phyloP scores from a whole-genome alignment of 192 early-diverging fungal species.

The Coemansia sp. region DNA sequence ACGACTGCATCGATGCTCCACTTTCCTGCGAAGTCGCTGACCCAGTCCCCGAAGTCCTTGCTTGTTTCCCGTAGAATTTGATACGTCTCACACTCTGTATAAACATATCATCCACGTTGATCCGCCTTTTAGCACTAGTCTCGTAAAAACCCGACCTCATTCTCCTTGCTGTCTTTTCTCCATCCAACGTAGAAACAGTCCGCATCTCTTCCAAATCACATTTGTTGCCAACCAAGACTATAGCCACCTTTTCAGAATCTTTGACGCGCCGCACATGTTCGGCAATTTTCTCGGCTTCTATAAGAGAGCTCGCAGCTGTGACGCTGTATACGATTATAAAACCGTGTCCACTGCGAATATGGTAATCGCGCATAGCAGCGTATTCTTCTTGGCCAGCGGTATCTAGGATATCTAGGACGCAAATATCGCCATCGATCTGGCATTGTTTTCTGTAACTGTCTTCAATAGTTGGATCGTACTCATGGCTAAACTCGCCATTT shows the following conservation, averaged over 20 bases:
- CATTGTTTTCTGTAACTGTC: constrained; percentile 88
- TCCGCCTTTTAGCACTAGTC: constrained; percentile 82
- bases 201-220: constrained; percentile 78
- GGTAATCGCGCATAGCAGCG: constrained; percentile 77
- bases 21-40: constrained; percentile 2
- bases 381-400: constrained; percentile 92
- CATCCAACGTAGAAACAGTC: constrained; percentile 68
- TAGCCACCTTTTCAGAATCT: constrained; percentile 73
- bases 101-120: constrained; percentile 93
- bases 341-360: constrained; percentile 87
- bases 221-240: constrained; percentile 88
- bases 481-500: constrained; percentile 88
- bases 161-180: constrained; percentile 65
- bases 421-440: constrained; percentile 77
- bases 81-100: constrained; percentile 90
- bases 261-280: constrained; percentile 82
- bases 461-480: constrained; percentile 96
- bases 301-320: constrained; percentile 53
- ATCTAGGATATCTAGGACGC: constrained; percentile 89
- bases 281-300: constrained; percentile 74
- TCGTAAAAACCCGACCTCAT: constrained; percentile 80
- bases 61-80: constrained; percentile 31
- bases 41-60: not conserved
- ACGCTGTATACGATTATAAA: constrained; percentile 86
- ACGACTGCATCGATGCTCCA: not conserved